A percentile compares a stretch with the other conserved stretches of the same genome.
phyloP scores from a whole-genome alignment of 768 basidiomycete genomes.

The Tylopilus vinaceipallidus region DNA sequence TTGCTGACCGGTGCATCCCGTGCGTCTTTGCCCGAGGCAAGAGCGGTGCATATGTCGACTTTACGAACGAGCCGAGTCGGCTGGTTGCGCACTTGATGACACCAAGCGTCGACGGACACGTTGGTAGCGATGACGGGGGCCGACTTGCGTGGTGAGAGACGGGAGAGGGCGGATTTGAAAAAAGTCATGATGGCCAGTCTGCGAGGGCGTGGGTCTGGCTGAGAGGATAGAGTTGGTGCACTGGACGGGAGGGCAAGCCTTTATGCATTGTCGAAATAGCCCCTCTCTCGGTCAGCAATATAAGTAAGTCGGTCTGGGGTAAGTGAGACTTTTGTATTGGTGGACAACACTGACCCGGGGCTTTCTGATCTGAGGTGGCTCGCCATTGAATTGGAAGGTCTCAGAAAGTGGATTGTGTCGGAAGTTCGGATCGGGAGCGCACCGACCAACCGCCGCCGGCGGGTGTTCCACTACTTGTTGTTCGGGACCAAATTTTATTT shows the following conservation, averaged over 20 bases:
- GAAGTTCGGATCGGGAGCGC: too few species aligned
- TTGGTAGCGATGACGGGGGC: background rate
- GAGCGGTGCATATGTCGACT: background rate
- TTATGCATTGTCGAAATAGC: background rate
- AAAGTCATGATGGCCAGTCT: too few species aligned
- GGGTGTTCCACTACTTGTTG: too few species aligned
- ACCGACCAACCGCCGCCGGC: too few species aligned
- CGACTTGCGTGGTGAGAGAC: background rate
- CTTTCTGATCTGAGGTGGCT: background rate
- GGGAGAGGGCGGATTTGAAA: background rate
- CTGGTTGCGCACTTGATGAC: background rate
- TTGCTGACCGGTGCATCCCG: background rate
- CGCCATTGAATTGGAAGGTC: too few species aligned
- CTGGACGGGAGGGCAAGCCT: background rate
- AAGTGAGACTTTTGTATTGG: background rate
- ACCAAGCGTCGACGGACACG: background rate
- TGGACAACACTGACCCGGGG: background rate
- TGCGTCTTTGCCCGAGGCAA: background rate
- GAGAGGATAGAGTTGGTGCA: background rate
- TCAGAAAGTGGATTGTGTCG: too few species aligned
- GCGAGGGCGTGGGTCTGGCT: background rate
- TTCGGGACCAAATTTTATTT: too few species aligned
- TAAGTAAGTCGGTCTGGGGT: background rate
- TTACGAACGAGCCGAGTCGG: background rate
- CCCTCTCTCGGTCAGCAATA: constrained; percentile 2